phyloP scores from a whole-genome alignment of 306 rosid genomes.

The Rosa multiflora region DNA sequence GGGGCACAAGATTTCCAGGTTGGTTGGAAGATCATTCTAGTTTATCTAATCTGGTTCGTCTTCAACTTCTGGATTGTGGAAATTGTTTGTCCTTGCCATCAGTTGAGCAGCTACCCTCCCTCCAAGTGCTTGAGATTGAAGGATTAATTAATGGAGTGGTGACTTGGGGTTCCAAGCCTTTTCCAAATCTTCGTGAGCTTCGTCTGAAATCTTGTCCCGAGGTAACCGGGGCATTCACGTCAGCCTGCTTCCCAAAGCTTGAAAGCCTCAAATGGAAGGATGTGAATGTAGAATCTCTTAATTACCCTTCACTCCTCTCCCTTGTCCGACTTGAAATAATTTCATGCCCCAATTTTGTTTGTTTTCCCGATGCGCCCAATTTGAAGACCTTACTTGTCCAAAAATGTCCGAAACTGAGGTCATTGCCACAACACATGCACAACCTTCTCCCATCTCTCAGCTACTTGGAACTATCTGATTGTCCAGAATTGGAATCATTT shows the following conservation, averaged over 20 bases:
- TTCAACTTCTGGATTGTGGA: not conserved
- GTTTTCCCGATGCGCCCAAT: too few relatives aligned
- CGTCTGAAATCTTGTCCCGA: not conserved
- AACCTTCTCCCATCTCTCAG: slow-evolving; percentile 19
- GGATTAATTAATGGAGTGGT: not conserved
- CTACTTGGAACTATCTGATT: not conserved
- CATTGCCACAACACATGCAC: not conserved
- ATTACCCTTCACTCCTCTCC: too few relatives aligned
- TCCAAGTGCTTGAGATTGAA: not conserved
- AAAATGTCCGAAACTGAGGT: not conserved
- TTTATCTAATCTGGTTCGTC: not conserved
- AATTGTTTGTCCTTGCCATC: not conserved
- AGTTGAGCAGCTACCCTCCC: slow-evolving; percentile 25
- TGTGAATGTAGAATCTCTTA: not conserved
- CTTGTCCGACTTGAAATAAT: too few relatives aligned
- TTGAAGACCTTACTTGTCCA: not conserved
- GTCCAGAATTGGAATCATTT: slow-evolving; percentile 28
- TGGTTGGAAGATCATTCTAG: slow-evolving; percentile 23
- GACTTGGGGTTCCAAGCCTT: not conserved
- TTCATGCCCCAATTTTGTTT: too few relatives aligned
- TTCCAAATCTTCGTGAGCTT: not conserved
- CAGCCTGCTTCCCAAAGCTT: not conserved
- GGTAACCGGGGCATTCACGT: not conserved
- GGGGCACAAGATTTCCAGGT: slow-evolving; percentile 17
- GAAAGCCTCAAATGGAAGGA: not conserved